phyloP scores from a whole-genome alignment of 352 stramenopile species.

The Pilasporangium apinafurcum region DNA sequence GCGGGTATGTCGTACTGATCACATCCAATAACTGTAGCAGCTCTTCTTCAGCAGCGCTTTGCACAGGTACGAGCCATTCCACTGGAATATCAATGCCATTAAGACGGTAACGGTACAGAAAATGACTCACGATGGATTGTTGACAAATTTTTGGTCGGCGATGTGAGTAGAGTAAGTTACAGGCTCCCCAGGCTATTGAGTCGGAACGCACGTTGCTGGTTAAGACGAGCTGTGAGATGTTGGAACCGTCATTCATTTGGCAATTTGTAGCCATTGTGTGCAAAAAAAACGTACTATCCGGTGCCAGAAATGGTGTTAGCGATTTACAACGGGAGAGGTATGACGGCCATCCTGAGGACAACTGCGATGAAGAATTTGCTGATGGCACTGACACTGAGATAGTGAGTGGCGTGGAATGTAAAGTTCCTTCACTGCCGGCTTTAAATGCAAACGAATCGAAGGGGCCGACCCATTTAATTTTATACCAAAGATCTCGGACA shows the following conservation, averaged over 20 bases:
- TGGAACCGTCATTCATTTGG: slow-evolving; percentile 3
- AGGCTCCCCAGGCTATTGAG: slow-evolving; percentile 19
- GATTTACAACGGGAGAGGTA: slow-evolving; percentile 10
- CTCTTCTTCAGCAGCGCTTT: slow-evolving; percentile 10
- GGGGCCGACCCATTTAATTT: slow-evolving; percentile 18
- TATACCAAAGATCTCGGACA: slow-evolving; percentile 18
- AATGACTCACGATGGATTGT: slow-evolving; percentile 12
- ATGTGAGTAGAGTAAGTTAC: slow-evolving; percentile 11
- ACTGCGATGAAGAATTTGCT: not conserved
- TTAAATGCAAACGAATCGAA: slow-evolving; percentile 12
- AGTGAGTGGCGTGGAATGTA: slow-evolving; percentile 3
- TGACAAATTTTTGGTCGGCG: slow-evolving; percentile 19
- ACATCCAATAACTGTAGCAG: slow-evolving; percentile 15
- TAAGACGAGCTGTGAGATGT: slow-evolving; percentile 9
- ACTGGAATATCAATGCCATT: not conserved
- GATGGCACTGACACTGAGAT: not conserved
- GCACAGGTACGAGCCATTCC: not conserved
- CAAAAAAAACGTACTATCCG: slow-evolving; percentile 13
- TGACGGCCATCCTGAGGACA: slow-evolving; percentile 11
- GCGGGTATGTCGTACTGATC: slow-evolving; percentile 12
- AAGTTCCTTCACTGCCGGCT: slow-evolving; percentile 7
- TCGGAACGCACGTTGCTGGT: slow-evolving; percentile 11
- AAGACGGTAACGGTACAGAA: slow-evolving; percentile 9
- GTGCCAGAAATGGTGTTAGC: slow-evolving; percentile 8
- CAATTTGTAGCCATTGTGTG: slow-evolving; percentile 11